phyloP scores from a whole-genome alignment of 495 filamentous ascomycete species.

The Daldinia caldariorum region DNA sequence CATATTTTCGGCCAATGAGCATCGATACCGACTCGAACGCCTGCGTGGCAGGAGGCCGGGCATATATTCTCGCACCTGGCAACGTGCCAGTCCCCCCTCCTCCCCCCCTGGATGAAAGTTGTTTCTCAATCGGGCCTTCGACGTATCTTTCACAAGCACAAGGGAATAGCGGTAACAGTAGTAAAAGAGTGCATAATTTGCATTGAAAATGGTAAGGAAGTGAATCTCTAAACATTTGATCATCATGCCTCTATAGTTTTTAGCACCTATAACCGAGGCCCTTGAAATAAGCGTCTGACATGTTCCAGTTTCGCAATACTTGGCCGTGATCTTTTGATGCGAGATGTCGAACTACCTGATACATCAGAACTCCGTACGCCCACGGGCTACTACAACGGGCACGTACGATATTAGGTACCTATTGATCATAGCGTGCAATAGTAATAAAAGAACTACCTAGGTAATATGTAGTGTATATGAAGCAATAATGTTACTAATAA shows the following conservation, averaged over 20 bases:
- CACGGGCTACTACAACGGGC: not conserved
- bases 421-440: not conserved
- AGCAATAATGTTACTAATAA: slow-evolving; percentile 13
- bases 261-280: slow-evolving; percentile 21
- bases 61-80: slow-evolving; percentile 17
- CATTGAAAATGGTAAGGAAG: slow-evolving; percentile 20
- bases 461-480: slow-evolving; percentile 4
- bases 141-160: slow-evolving; percentile 29
- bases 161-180: slow-evolving; percentile 18
- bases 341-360: slow-evolving; percentile 15
- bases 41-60: slow-evolving; percentile 31
- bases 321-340: slow-evolving; percentile 25
- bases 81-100: slow-evolving; percentile 26
- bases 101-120: slow-evolving; percentile 36
- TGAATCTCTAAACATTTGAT: slow-evolving; percentile 44
- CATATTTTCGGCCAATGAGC: slow-evolving; percentile 42
- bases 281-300: slow-evolving; percentile 39
- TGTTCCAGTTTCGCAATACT: slow-evolving; percentile 36
- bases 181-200: slow-evolving; percentile 10
- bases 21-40: slow-evolving; percentile 30
- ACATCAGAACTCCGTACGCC: slow-evolving; percentile 14
- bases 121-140: slow-evolving; percentile 44
- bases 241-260: slow-evolving; percentile 20
- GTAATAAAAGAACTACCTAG: not conserved
- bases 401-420: not conserved